These are phyloP conservation scores for Populus pruinosa DNA, from an alignment of 345 rosid species.

Conservation along the genomic window DNA sequence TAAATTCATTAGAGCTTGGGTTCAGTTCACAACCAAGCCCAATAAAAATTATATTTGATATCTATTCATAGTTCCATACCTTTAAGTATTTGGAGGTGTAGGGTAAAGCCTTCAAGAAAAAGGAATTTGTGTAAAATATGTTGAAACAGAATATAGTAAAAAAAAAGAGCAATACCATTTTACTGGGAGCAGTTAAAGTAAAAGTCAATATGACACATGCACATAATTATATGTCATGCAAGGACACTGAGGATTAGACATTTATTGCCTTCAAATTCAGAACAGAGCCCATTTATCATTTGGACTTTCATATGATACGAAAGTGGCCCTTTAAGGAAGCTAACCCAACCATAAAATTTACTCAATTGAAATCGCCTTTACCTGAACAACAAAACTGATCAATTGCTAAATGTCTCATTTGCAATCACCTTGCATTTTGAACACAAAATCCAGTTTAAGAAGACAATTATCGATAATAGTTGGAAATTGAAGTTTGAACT, in stretches of 20 bases:
- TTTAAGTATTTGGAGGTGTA: no score
- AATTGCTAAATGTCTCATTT: not conserved
- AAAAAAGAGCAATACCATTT: no score
- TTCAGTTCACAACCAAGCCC: accelerated
- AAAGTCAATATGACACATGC: no score
- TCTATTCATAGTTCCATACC: no score
- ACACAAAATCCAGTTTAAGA: not conserved
- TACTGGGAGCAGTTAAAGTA: no score
- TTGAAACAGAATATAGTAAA: no score
- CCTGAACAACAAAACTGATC: slow-evolving; percentile 18
- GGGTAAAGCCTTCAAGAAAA: no score
- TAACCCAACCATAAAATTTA: not conserved
- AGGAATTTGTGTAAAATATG: no score
- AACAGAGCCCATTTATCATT: not conserved
- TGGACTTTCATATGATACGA: not conserved
- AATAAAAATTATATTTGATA: no score
- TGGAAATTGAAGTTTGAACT: slow-evolving; percentile 6
- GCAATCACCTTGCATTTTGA: not conserved
- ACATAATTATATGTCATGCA: no score
- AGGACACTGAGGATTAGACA: no score
- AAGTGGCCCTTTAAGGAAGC: not conserved
- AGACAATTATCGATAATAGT: slow-evolving; percentile 6
- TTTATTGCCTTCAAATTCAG: not conserved
- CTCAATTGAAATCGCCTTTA: not conserved
- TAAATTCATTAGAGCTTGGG: accelerated